Percentiles rank a stretch among this genome's conserved stretches.
phyloP scores from a whole-genome alignment of 495 filamentous ascomycete species.

The Bryoglossum gracile region DNA sequence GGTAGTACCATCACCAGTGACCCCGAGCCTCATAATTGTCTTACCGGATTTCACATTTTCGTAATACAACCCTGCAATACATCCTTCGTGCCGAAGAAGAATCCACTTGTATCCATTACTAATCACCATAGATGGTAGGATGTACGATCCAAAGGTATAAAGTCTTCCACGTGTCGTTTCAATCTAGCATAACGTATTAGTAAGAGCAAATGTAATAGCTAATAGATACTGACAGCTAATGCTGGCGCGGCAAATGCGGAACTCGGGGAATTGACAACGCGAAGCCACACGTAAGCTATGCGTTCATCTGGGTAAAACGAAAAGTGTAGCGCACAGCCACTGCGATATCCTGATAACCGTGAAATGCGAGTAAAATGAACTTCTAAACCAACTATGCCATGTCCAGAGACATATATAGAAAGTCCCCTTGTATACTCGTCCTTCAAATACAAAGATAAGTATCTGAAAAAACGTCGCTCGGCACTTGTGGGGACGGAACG shows the following conservation, averaged over 20 bases:
- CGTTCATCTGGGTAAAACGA: slow-evolving; percentile 2
- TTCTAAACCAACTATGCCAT: slow-evolving; percentile 10
- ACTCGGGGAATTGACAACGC: slow-evolving; percentile 4
- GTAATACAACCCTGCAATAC: slow-evolving; percentile 11
- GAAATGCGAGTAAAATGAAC: slow-evolving; percentile 6
- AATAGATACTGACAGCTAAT: not conserved
- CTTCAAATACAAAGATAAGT: slow-evolving; percentile 9
- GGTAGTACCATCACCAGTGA: slow-evolving; percentile 3
- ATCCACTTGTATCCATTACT: slow-evolving; percentile 8
- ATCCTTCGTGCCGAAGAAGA: slow-evolving; percentile 5
- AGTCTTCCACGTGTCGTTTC: slow-evolving; percentile 12
- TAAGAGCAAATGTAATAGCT: not conserved
- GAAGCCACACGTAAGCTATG: slow-evolving; percentile 16
- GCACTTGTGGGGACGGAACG: not conserved
- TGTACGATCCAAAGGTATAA: slow-evolving; percentile 4
- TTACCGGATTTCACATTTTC: not conserved
- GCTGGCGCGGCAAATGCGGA: not conserved
- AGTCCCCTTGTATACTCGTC: slow-evolving; percentile 8
- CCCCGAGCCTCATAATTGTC: slow-evolving; percentile 8
- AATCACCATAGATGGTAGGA: not conserved
- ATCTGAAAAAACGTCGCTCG: slow-evolving; percentile 13
- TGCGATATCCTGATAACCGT: slow-evolving; percentile 3
- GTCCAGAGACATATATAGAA: slow-evolving; percentile 5
- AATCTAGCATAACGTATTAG: slow-evolving; percentile 10
- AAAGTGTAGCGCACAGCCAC: slow-evolving; percentile 8